Evolutionary conservation across 768 basidiomycete species (phyloP).

Genomic region (Lenzites betulinus): DNA sequence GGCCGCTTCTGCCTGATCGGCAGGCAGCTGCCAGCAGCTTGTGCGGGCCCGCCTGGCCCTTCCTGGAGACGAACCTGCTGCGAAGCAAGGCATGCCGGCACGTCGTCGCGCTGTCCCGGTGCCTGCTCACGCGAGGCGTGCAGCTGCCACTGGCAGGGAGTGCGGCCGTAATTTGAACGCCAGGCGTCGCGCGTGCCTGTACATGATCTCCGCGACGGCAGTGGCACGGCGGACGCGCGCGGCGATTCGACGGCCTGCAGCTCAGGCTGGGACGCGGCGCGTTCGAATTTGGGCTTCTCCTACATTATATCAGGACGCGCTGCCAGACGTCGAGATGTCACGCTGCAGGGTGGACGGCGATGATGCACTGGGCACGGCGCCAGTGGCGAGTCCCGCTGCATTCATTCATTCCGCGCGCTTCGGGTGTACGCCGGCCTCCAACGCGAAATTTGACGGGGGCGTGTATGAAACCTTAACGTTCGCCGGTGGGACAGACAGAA

Average conservation of each 20-base stretch:
- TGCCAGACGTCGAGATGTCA: constrained; percentile 15
- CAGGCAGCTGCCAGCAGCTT: too few species aligned
- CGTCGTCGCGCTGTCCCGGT: background rate
- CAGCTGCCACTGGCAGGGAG: too few species aligned
- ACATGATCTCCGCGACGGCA: too few species aligned
- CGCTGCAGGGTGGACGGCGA: background rate
- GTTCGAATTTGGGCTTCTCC: background rate
- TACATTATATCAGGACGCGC: constrained; percentile 2
- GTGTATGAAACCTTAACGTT: constrained; percentile 13
- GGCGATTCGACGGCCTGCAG: background rate
- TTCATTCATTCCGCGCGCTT: too few species aligned
- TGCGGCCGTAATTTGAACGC: too few species aligned
- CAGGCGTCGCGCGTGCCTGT: too few species aligned
- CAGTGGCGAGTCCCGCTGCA: too few species aligned
- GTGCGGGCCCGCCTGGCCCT: too few species aligned
- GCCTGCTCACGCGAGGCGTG: background rate
- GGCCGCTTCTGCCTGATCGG: background rate
- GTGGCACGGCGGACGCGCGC: too few species aligned
- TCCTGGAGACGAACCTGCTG: background rate
- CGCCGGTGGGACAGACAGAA: background rate
- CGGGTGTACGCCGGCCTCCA: too few species aligned
- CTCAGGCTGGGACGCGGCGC: background rate
- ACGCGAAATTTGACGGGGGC: background rate
- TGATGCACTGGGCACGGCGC: too few species aligned
- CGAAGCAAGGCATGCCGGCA: background rate